Base-by-base conservation (phyloP, 371 early-diverging fungal species). In the Nematocida parisii region DNA sequence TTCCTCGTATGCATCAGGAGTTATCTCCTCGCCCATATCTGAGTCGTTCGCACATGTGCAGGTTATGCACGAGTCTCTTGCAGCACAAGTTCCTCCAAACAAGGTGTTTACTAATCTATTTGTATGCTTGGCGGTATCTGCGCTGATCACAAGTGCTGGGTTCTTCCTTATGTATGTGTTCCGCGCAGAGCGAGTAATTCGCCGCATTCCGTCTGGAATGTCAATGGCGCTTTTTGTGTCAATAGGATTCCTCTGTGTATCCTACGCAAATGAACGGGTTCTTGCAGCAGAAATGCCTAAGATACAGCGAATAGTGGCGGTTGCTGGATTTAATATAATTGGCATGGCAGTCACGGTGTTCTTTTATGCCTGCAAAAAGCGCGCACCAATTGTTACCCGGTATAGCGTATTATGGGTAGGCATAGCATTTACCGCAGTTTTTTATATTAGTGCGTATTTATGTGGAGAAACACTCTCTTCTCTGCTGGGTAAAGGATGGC, bases 211-310 rank as follows among this genome's bases (percentile, higher is more conserved):
- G 11, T 66, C 74, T 33, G 44, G 27, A 3, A 3, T 66, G 7
- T 74, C 74, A 3, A 61, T 61, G 22, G 45, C 66, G n/a, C 62
- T 74, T 11, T 74, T 74, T 50, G 66, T 64, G 3, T 72, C 61
- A 3, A 22, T 74, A 18, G 74, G 74, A 9, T 11, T 74, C 9
- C 54, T 62, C 33, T 42, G 47, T 61, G 61, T 74, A 15, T 27
- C 11, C 4, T 74, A 64, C 39, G 74, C 74, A 45, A 74, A 74
- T 40, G 74, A 74, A 20, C 72, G 74, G n/a, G n/a, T 74, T 9
- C 11, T 20, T 18, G 50, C n/a, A 9, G 42, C 64, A 2, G 13
- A 4, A 4, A 20, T 62, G 20, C 24, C 24, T 5, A 6, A 4
- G 27, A n/a, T n/a, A 11, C 4, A 52, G 5, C 2, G 7, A 4